Evolutionary conservation across 805 yeast species (phyloP), one percentile per base, ranked within the genome.

Genomic region (Candida ovalis): DNA sequence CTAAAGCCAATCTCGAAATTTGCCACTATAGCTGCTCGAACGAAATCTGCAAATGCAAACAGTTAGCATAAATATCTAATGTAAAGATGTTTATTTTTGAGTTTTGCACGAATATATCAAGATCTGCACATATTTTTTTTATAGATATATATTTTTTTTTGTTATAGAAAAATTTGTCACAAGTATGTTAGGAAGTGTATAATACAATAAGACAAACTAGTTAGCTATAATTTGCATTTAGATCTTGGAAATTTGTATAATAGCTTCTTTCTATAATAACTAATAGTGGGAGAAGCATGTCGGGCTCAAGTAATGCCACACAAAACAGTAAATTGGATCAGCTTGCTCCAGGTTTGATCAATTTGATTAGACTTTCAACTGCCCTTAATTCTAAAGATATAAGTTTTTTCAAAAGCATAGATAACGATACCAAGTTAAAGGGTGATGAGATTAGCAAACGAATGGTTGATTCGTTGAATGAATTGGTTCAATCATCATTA

Each of bases 371-470:
- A 50, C 77, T 85, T 2, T 75, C 96, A 0, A 72, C 84, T 3
- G 81, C 86, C 2, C 65, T 91, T 39, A 86, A 87, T 2, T 80
- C 88, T 0, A 86, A 86, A 47, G 98, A 92, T 69, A 75, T 90
- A n/a, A 79, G 76, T 27, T 94, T 91, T 59, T 80, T 82, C 64
- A 75, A 75, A 41, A 80, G 87, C 42, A 60, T 88, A 12, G 92
- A 88, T 63, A 71, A 69, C 3, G 59, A 63, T 1, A 60, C 82
- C 13, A 66, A 73, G 8, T 52, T 59, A 0, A 60, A 72, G 13
- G 62, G 82, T 42, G 71, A 72, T 9, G 54, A 55, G 1, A 60
- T 77, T 0, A 72, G 82, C 3, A 61, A 65, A 15, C 64, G 70
- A 19, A 47, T 86, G 5, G 60, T 80, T 23, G 65, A 62, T 1